Evolutionary conservation across 2,329 filamentous ascomycete species (phyloP).

Genomic region (Shiraia bambusicola): DNA sequence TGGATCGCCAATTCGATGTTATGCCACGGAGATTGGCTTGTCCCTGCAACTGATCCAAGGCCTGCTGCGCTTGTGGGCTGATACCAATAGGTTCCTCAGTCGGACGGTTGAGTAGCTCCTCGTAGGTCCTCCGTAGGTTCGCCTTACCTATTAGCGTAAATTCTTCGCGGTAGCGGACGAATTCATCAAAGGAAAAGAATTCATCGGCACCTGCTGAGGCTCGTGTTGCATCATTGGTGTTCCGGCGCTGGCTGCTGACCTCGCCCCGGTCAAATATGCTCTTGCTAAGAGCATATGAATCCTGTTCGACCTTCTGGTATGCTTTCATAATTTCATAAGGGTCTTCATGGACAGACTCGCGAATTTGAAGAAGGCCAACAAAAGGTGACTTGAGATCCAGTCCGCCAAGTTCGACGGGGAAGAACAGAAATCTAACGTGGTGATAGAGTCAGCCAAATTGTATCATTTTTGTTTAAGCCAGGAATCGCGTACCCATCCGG

Average conservation of each 20-base stretch:
- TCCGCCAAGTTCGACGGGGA: slow-evolving; percentile 55
- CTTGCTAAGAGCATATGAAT: slow-evolving; percentile 39
- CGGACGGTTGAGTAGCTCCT: slow-evolving; percentile 23
- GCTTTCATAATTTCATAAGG: slow-evolving; percentile 49
- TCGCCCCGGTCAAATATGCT: slow-evolving; percentile 33
- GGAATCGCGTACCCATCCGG: slow-evolving; percentile 44
- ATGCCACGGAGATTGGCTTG: slow-evolving; percentile 30
- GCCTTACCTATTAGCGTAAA: slow-evolving; percentile 10
- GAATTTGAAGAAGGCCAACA: slow-evolving; percentile 50
- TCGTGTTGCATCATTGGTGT: slow-evolving; percentile 11
- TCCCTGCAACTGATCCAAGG: slow-evolving; percentile 19
- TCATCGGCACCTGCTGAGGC: slow-evolving; percentile 16
- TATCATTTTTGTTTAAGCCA: no score
- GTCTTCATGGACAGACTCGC: slow-evolving; percentile 28
- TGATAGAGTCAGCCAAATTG: no score
- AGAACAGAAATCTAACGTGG: slow-evolving; percentile 49
- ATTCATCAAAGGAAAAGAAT: slow-evolving; percentile 35
- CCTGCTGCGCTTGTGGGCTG: slow-evolving; percentile 22
- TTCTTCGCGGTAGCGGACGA: slow-evolving; percentile 22
- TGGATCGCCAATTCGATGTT: slow-evolving; percentile 20
- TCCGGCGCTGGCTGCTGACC: slow-evolving; percentile 4
- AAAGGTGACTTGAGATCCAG: slow-evolving; percentile 55
- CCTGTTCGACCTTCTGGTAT: slow-evolving; percentile 38
- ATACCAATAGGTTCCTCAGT: slow-evolving; percentile 21
- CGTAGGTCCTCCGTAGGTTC: slow-evolving; percentile 18